Evolutionary conservation across 805 yeast species (phyloP).

Genomic region (Myxozyma neotropica): DNA sequence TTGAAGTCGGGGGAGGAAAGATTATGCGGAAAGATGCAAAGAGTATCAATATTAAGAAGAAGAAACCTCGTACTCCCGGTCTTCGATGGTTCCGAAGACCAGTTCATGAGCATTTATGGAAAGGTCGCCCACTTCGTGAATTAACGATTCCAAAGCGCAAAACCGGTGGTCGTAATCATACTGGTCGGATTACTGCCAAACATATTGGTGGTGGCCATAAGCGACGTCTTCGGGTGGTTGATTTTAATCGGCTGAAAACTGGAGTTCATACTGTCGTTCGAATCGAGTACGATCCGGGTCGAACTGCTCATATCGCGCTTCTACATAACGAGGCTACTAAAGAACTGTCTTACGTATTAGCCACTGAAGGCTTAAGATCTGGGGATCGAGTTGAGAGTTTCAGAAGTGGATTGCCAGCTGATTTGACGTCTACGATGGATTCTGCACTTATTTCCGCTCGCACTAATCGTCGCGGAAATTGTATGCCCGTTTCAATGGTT

Average conservation of each 20-base stretch:
- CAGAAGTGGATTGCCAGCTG: conserved; percentile 81
- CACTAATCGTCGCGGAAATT: conserved; percentile 90
- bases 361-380: conserved; percentile 88
- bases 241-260: conserved; percentile 62
- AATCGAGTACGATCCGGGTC: conserved; percentile 93
- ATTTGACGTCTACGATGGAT: conserved; percentile 70
- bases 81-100: conserved; percentile 77
- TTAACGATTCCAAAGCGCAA: conserved; percentile 73
- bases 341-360: conserved; percentile 75
- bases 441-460: conserved; percentile 87
- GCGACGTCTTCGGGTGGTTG: conserved; percentile 81
- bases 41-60: conserved; percentile 18
- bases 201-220: conserved; percentile 98
- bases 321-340: conserved; percentile 65
- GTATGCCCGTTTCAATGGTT: conserved; percentile 87
- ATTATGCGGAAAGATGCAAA: conserved; percentile 6
- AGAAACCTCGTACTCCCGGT: conserved; percentile 32
- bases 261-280: conserved; percentile 82
- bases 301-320: conserved; percentile 91
- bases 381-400: conserved; percentile 91
- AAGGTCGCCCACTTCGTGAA: conserved; percentile 76
- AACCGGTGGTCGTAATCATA: conserved; percentile 85
- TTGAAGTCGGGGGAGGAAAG: neutral
- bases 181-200: conserved; percentile 86
- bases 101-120: conserved; percentile 80